phyloP scores from a whole-genome alignment of 2,329 filamentous ascomycete genomes.

The Ciborinia camelliae region DNA sequence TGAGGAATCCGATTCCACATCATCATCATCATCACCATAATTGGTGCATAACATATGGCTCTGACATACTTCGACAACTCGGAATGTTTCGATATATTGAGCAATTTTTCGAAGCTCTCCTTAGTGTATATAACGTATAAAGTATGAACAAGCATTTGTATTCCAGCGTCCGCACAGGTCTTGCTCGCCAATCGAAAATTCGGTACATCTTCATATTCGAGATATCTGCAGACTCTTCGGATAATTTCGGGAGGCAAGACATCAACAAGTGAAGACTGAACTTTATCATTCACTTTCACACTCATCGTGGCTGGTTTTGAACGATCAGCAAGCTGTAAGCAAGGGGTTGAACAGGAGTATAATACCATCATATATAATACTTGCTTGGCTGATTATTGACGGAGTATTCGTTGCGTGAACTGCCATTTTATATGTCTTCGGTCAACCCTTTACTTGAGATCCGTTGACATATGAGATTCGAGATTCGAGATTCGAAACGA shows the following conservation, averaged over 20 bases:
- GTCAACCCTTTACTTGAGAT: too few relatives aligned
- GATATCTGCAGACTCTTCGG: neutral
- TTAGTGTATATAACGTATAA: neutral
- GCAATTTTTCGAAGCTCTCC: neutral
- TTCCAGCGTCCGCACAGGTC: neutral
- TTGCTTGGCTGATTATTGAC: neutral
- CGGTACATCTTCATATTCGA: rapidly evolving
- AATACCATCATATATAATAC: neutral
- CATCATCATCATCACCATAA: too few relatives aligned
- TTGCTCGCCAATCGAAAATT: neutral
- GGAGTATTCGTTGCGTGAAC: neutral
- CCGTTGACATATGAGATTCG: too few relatives aligned
- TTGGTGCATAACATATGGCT: neutral
- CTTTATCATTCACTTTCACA: neutral
- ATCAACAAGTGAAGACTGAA: neutral
- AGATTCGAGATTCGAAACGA: neutral
- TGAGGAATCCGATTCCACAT: too few relatives aligned
- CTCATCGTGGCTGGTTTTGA: neutral
- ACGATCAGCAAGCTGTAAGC: neutral
- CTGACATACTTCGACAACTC: neutral
- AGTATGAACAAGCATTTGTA: neutral
- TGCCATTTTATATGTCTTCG: neutral
- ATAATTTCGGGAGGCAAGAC: neutral
- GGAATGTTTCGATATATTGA: neutral
- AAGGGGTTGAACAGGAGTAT: neutral